These are phyloP conservation scores for Thalia dealbata DNA, from an alignment of 176 grass and related monocot genomes.

Conservation along the genomic window DNA sequence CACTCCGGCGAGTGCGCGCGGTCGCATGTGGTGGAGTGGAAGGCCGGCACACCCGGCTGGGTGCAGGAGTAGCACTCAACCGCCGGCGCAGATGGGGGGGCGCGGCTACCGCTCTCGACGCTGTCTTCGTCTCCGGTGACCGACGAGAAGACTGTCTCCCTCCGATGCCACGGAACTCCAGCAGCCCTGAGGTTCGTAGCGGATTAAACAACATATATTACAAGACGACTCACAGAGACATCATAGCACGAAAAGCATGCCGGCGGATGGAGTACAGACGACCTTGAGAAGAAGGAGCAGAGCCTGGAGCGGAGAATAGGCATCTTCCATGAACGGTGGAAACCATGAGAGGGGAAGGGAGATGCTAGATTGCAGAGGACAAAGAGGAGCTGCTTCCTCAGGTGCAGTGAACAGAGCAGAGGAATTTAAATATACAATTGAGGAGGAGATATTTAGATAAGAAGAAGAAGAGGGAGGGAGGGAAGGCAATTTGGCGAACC, in stretches of 20 bases:
- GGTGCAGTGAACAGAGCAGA: too few relatives aligned
- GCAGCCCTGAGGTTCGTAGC: background rate
- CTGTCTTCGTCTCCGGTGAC: background rate
- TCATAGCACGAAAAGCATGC: too few relatives aligned
- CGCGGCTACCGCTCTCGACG: background rate
- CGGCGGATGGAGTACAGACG: too few relatives aligned
- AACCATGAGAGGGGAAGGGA: conserved; percentile 6
- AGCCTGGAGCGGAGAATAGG: background rate
- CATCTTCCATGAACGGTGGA: conserved; percentile 13
- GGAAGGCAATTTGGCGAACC: too few relatives aligned
- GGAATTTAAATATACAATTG: background rate
- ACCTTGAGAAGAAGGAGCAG: conserved; percentile 15
- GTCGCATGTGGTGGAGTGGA: conserved; percentile 96
- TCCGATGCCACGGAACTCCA: background rate
- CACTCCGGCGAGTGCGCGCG: conserved; percentile 68
- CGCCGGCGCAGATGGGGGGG: conserved; percentile 2
- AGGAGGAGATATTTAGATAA: background rate
- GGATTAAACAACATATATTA: too few relatives aligned
- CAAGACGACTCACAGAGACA: too few relatives aligned
- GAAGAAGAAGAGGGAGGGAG: too few relatives aligned
- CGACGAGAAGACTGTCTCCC: background rate
- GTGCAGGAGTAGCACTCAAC: conserved; percentile 96
- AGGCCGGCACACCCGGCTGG: conserved; percentile 70
- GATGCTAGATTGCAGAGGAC: background rate
- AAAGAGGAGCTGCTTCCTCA: background rate